Evolutionary conservation across 768 basidiomycete genomes (phyloP).

Genomic region (Lactarius akahatsu): DNA sequence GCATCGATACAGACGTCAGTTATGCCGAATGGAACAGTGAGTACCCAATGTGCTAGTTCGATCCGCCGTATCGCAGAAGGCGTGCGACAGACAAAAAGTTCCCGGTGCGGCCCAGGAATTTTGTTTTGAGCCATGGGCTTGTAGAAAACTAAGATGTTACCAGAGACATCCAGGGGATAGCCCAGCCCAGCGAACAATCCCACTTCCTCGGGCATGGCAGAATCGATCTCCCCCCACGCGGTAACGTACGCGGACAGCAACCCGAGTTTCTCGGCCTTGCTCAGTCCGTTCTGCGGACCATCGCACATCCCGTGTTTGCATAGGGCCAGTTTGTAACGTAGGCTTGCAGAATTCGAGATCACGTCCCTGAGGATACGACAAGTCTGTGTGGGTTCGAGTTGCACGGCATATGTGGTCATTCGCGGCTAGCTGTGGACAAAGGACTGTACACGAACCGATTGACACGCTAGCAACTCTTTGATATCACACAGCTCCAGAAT

Average conservation of each 20-base stretch:
- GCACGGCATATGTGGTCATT: not conserved
- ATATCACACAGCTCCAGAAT: constrained; percentile 17
- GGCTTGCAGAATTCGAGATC: constrained; percentile 6
- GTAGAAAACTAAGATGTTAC: constrained; percentile 19
- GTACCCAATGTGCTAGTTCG: constrained; percentile 17
- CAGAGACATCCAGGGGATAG: constrained; percentile 12
- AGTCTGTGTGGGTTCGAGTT: constrained; percentile 7
- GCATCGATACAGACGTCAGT: constrained; percentile 13
- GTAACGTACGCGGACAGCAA: constrained; percentile 4
- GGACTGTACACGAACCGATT: constrained; percentile 10
- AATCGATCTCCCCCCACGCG: constrained; percentile 10
- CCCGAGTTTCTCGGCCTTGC: constrained; percentile 17
- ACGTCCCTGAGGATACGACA: constrained; percentile 12
- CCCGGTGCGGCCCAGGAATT: too few species aligned
- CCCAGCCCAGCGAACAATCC: constrained; percentile 7
- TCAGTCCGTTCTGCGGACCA: not conserved
- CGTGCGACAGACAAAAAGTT: constrained; percentile 13
- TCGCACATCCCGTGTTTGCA: constrained; percentile 20
- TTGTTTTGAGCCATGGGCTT: not conserved
- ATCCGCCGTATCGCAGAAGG: constrained; percentile 14
- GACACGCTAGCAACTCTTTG: constrained; percentile 15
- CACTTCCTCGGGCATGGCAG: not conserved
- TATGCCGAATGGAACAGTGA: not conserved
- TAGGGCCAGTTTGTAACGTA: constrained; percentile 21
- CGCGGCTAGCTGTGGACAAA: not conserved